Base-by-base conservation (phyloP, 192 early-diverging fungal genomes). In the Entrophospora sp. region DNA sequence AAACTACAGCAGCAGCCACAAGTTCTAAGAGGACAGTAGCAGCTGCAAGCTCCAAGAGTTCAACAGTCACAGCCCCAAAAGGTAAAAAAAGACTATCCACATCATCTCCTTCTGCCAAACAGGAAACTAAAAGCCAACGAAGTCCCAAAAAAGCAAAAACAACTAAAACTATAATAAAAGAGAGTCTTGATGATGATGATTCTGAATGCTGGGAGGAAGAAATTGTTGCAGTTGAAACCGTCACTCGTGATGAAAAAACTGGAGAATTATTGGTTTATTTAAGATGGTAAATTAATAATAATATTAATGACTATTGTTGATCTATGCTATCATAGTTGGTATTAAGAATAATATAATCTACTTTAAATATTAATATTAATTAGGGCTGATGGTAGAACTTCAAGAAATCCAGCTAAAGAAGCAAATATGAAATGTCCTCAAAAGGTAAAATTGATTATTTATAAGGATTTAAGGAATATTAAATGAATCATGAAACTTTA, bases 241-340 rank as follows among this genome's bases (percentile, higher is more conserved):
- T 66, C 12, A 66, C 64, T 37, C 46, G 64, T 37, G 64, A 66
- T 53, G 64, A 66, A 30, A 66, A 66, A 55, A 42, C 64, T n/a
- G 51, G 51, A 2, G 64, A 66, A 52, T 25, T 66, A 51, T n/a
- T 66, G 48, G 64, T 66, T 13, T 66, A 49, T 42, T 48, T 66
- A 24, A 51, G 32, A 53, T 66, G 64, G 64, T 66, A 53, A 40
- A 49, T 64, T 30, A 10, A n/a, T n/a, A n/a, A n/a, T n/a, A n/a
- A n/a, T n/a, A n/a, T n/a, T n/a, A n/a, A n/a, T n/a, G n/a, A n/a
- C n/a, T n/a, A n/a, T n/a, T n/a, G n/a, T n/a, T n/a, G n/a, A n/a
- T n/a, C n/a, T n/a, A n/a, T n/a, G n/a, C n/a, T n/a, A n/a, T n/a
- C n/a, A n/a, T n/a, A n/a, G n/a, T n/a, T n/a, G n/a, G n/a, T n/a